Evolutionary conservation across 116 monocot genomes (phyloP), one percentile per base, ranked within the genome.

Genomic region (Dioscorea cayenensis): DNA sequence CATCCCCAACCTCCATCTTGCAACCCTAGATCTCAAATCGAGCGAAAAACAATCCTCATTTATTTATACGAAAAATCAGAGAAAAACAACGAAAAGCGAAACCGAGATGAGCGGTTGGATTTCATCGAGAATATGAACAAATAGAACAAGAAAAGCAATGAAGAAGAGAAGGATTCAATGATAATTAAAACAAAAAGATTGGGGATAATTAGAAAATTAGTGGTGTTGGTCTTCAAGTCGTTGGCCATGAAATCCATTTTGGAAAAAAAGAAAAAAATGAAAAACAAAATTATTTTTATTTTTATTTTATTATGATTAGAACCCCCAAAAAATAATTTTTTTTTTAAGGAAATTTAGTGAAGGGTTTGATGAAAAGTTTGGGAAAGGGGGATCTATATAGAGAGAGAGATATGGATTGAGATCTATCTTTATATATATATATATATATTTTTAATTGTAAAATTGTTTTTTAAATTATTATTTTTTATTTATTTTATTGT

Each of bases 1-100:
- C 80, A 18, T 59, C 78, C 27, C 67, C 75, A 74, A 67, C 60
- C 64, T 80, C 84, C 88, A 83, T 92, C 78, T 18, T 19, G 14
- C 10, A 77, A 66, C 74, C 77, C 77, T 78, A 75, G 80, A 80
- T 84, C 80, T 2, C 16, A 35, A 66, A 36, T 48, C n/a, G 64
- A 51, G 7, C 43, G 43, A 43, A 43, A 43, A 43, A 43, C 43
- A 43, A 43, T 10, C 43, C 12, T 8, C 43, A 43, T 43, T 43
- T 43, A 43, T 43, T 43, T 43, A 43, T 43, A 43, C 43, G 43
- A 43, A 43, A 43, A 43, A 43, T 43, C 43, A 43, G 8, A 43
- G 43, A 43, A 43, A 43, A 43, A 43, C 43, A 43, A 43, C 43
- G 43, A 43, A 43, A 43, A 43, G 43, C 43, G 43, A 43, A 43